phyloP scores from a whole-genome alignment of 1,284 basidiomycete genomes.

The Cutaneotrichosporon cyanovorans region DNA sequence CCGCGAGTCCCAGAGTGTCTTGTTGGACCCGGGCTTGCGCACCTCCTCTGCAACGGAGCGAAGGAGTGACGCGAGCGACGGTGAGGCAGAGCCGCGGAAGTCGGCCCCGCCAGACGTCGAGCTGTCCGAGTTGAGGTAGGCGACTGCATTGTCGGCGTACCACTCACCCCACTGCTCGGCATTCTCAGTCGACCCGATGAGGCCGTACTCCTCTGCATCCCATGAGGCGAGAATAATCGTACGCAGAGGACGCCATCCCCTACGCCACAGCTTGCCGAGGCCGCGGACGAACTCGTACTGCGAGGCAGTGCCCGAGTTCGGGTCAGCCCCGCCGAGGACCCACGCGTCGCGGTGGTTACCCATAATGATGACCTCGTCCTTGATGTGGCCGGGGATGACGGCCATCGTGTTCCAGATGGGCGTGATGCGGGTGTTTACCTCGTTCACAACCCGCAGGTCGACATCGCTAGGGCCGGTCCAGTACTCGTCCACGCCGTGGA shows the following conservation, averaged over 20 bases:
- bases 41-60: constrained; percentile 59
- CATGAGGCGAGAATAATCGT: constrained; percentile 84
- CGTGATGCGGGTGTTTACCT: constrained; percentile 69
- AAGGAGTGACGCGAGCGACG: constrained; percentile 67
- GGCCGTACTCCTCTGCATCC: constrained; percentile 90
- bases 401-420: constrained; percentile 63
- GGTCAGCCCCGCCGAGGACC: constrained; percentile 75
- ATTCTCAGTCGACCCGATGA: constrained; percentile 81
- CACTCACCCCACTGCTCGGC: constrained; percentile 80
- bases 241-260: constrained; percentile 81
- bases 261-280: constrained; percentile 62
- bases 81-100: constrained; percentile 49
- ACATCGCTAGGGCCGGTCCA: constrained; percentile 50
- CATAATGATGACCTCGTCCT: constrained; percentile 74
- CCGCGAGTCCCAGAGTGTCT: constrained; percentile 42
- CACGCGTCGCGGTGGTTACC: constrained; percentile 74
- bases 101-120: constrained; percentile 60
- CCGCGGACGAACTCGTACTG: constrained; percentile 74
- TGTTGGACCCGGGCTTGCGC: constrained; percentile 48
- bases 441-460: constrained; percentile 46
- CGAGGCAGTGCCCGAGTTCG: constrained; percentile 78
- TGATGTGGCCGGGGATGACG: constrained; percentile 77
- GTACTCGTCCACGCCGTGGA: constrained; percentile 48
- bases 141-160: constrained; percentile 66
- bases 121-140: constrained; percentile 73